Conservation (phyloP, 257 asterid species). For the Solanum infundibuliforme region DNA sequence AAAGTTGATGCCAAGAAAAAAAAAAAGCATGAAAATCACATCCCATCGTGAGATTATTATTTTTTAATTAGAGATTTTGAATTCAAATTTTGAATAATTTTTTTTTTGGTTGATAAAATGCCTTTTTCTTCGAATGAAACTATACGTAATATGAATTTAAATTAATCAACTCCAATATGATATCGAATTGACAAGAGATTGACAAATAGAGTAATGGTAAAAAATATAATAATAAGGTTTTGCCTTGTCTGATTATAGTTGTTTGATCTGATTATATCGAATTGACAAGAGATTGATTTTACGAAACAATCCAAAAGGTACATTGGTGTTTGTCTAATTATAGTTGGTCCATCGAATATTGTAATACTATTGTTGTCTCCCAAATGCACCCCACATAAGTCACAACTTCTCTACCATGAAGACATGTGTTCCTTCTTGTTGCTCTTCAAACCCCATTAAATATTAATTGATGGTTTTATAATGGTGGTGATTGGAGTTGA, state of each 20-base stretch:
- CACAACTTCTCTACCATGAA: background rate
- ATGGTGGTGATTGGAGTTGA: background rate
- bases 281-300: background rate
- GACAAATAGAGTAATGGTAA: background rate
- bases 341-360: background rate
- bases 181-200: background rate
- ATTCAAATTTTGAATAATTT: too few species aligned
- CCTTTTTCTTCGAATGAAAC: too few species aligned
- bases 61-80: too few species aligned
- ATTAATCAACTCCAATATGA: background rate
- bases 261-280: background rate
- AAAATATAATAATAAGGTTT: background rate
- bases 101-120: too few species aligned
- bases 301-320: background rate
- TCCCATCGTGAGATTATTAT: background rate
- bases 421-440: background rate
- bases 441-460: background rate
- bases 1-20: too few species aligned
- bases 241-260: background rate
- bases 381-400: background rate
- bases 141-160: too few species aligned
- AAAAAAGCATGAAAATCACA: slow-evolving; percentile 1
- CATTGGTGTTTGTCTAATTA: background rate
- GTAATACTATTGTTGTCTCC: background rate
- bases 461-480: background rate